Evolutionary conservation across 371 early-diverging fungal species (phyloP).

Genomic region (Mucor ambiguus): DNA sequence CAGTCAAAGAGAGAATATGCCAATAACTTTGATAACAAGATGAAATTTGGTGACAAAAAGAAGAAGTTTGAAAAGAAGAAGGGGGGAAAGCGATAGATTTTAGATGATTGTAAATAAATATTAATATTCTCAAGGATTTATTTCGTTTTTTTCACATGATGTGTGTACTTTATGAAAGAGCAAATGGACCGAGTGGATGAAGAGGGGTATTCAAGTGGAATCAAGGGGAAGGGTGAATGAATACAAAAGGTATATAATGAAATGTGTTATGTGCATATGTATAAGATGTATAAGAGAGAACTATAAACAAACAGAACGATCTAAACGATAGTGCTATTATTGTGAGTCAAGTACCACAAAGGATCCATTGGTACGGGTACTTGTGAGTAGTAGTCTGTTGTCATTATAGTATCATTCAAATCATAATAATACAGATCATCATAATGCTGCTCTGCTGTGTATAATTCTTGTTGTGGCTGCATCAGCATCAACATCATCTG

Average conservation of each 20-base stretch:
- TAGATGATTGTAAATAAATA: conserved; percentile 1
- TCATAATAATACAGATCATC: background rate
- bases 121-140: background rate
- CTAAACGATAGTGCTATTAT: background rate
- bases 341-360: conserved; percentile 10
- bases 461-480: background rate
- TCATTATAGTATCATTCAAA: background rate
- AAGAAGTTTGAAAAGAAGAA: conserved; percentile 14
- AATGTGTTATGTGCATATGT: conserved; percentile 6
- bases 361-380: conserved; percentile 3
- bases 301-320: conserved; percentile 1
- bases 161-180: background rate
- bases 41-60: conserved; percentile 12
- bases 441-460: background rate
- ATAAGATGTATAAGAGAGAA: background rate
- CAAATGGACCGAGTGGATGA: background rate
- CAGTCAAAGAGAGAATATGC: conserved; percentile 23
- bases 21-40: conserved; percentile 19
- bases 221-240: background rate
- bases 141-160: conserved; percentile 1
- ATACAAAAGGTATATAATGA: background rate
- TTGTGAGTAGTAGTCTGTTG: background rate
- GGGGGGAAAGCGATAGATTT: conserved; percentile 14
- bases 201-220: background rate
- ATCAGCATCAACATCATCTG: background rate